Percentiles rank a stretch among this genome's conserved stretches.
These are phyloP conservation scores for Peronospora belbahrii DNA, from an alignment of 352 stramenopile genomes.

Conservation along the genomic window DNA sequence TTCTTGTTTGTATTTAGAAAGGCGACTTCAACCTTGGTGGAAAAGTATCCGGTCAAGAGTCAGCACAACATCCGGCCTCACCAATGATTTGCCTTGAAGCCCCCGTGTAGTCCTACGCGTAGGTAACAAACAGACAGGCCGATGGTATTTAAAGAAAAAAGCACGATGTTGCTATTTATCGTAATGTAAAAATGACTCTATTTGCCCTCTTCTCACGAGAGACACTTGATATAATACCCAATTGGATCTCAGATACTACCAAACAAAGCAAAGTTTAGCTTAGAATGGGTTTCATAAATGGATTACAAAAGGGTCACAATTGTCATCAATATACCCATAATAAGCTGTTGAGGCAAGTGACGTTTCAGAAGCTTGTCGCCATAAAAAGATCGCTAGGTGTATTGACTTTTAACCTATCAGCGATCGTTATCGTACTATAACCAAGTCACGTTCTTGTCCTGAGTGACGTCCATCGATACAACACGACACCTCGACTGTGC, in stretches of 20 bases:
- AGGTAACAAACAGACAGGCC: constrained; percentile 8
- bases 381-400: too few species aligned
- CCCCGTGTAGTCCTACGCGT: constrained; percentile 5
- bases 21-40: constrained; percentile 15
- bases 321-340: too few species aligned
- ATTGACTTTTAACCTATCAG: constrained; percentile 14
- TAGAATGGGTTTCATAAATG: too few species aligned
- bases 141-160: constrained; percentile 1
- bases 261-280: too few species aligned
- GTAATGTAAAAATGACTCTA: too few species aligned
- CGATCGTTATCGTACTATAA: neutral
- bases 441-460: constrained; percentile 5
- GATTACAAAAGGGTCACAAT: too few species aligned
- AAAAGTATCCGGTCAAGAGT: constrained; percentile 22
- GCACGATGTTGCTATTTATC: too few species aligned
- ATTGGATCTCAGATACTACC: too few species aligned
- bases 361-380: neutral
- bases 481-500: constrained; percentile 9
- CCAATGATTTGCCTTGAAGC: constrained; percentile 18
- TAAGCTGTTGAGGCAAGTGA: too few species aligned
- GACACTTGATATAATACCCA: too few species aligned
- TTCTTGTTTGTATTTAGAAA: neutral
- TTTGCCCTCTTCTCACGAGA: too few species aligned
- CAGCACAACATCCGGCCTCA: constrained; percentile 2
- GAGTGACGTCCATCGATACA: constrained; percentile 5